Percentiles rank a stretch among this genome's conserved stretches.
Evolutionary conservation across 1,139 yeast genomes (phyloP).

Genomic region (Hyphopichia pseudoburtonii): DNA sequence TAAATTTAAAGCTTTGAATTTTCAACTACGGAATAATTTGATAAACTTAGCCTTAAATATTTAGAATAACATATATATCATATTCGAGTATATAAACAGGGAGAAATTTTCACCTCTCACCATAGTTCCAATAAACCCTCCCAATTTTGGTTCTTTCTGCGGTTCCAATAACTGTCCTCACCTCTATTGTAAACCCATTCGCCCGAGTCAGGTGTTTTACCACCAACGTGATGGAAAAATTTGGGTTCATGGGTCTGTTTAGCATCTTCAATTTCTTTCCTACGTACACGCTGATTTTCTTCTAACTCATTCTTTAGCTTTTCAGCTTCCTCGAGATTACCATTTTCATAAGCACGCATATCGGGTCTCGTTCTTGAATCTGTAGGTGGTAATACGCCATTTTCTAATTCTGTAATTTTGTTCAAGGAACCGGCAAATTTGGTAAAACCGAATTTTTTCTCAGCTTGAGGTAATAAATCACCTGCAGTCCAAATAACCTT

Average conservation of each 20-base stretch:
- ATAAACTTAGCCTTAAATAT: too few relatives aligned
- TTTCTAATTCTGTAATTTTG: conserved; percentile 71
- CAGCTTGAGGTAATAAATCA: conserved; percentile 55
- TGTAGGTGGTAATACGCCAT: conserved; percentile 68
- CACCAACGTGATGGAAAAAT: conserved; percentile 58
- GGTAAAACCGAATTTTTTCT: conserved; percentile 80
- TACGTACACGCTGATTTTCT: conserved; percentile 75
- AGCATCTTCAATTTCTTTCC: conserved; percentile 55
- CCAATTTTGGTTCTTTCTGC: conserved; percentile 65
- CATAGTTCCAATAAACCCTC: conserved; percentile 31
- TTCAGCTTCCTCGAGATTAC: conserved; percentile 72
- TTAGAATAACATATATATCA: too few relatives aligned
- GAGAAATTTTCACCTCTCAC: too few relatives aligned
- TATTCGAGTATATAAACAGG: too few relatives aligned
- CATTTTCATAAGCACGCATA: conserved; percentile 67
- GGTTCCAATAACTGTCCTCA: conserved; percentile 74
- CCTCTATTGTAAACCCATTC: conserved; percentile 68
- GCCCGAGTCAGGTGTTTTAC: conserved; percentile 35
- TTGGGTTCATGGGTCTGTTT: conserved; percentile 52
- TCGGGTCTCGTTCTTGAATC: conserved; percentile 93
- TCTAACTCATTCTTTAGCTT: conserved; percentile 64
- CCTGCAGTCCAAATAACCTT: conserved; percentile 67
- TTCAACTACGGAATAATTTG: too few relatives aligned
- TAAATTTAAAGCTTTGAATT: conserved; percentile 34
- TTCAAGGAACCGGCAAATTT: conserved; percentile 78